Conservation (phyloP, 2,329 filamentous ascomycete species). For the Phialophora macrospora region DNA sequence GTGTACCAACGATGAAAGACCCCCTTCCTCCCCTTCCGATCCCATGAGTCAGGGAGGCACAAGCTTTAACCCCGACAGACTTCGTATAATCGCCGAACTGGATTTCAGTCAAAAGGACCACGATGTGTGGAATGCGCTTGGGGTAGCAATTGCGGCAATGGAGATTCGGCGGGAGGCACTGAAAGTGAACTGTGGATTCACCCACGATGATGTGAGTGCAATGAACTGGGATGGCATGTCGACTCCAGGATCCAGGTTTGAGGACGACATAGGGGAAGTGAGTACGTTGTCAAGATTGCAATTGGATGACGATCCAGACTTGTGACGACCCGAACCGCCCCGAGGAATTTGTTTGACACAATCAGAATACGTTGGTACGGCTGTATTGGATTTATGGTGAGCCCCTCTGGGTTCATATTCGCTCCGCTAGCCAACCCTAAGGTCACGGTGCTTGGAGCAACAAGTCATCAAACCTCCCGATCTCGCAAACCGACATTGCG, state of each 20-base stretch:
- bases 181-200: slow-evolving; percentile 23
- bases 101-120: slow-evolving; percentile 58
- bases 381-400: slow-evolving; percentile 5
- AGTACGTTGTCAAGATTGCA: slow-evolving; percentile 20
- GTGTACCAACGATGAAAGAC: slow-evolving; percentile 28
- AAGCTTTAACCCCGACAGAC: slow-evolving; percentile 24
- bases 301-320: slow-evolving; percentile 28
- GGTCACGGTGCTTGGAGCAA: neutral
- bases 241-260: slow-evolving; percentile 16
- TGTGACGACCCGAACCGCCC: slow-evolving; percentile 8
- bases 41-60: neutral
- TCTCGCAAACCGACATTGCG: neutral
- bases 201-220: slow-evolving; percentile 17
- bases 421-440: neutral
- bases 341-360: neutral
- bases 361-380: neutral
- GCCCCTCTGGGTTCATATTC: neutral
- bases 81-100: slow-evolving; percentile 57
- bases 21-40: slow-evolving; percentile 10
- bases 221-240: slow-evolving; percentile 23
- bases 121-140: slow-evolving; percentile 66
- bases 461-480: neutral
- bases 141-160: slow-evolving; percentile 60
- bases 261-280: slow-evolving; percentile 20
- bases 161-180: slow-evolving; percentile 53